These are phyloP conservation scores for Hamamelis virginiana DNA, from an alignment of 164 flowering plant genomes.

Conservation along the genomic window DNA sequence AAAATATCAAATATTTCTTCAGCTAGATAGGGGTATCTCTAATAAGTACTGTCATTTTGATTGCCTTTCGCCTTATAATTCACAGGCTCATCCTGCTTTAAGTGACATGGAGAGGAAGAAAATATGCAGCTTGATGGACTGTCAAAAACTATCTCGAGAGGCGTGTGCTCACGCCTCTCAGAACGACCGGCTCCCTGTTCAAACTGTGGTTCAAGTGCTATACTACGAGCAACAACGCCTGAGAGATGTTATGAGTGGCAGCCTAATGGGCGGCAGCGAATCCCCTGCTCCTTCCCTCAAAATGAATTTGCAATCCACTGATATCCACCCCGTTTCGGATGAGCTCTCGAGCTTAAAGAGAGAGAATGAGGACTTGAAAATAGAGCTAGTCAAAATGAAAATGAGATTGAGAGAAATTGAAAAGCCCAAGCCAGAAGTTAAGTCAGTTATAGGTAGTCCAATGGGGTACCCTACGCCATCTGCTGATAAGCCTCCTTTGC, in stretches of 20 bases:
- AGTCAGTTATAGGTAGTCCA: conserved; percentile 25
- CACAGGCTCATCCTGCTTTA: conserved; percentile 79
- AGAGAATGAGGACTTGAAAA: conserved; percentile 80
- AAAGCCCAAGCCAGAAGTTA: conserved; percentile 28
- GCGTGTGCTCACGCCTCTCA: conserved; percentile 99
- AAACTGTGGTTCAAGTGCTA: conserved; percentile 92
- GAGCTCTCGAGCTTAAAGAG: conserved; percentile 52
- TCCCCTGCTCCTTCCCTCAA: conserved; percentile 37
- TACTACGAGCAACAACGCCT: conserved; percentile 95
- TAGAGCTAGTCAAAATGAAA: conserved; percentile 64
- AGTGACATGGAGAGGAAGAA: conserved; percentile 88
- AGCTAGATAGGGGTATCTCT: not conserved
- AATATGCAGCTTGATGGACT: conserved; percentile 92
- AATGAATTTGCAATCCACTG: conserved; percentile 26
- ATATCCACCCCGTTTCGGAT: conserved; percentile 30
- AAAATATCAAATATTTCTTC: too few relatives aligned
- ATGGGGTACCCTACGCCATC: conserved; percentile 19
- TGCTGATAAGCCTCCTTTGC: conserved; percentile 65
- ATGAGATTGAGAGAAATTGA: conserved; percentile 70
- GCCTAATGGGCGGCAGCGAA: conserved; percentile 21
- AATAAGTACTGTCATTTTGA: not conserved
- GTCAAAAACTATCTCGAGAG: conserved; percentile 85
- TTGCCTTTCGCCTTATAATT: not conserved
- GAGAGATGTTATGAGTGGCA: conserved; percentile 57
- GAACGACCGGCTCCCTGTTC: conserved; percentile 90